Evolutionary conservation across 2,329 filamentous ascomycete genomes (phyloP).

Genomic region (Colletotrichum higginsianum): DNA sequence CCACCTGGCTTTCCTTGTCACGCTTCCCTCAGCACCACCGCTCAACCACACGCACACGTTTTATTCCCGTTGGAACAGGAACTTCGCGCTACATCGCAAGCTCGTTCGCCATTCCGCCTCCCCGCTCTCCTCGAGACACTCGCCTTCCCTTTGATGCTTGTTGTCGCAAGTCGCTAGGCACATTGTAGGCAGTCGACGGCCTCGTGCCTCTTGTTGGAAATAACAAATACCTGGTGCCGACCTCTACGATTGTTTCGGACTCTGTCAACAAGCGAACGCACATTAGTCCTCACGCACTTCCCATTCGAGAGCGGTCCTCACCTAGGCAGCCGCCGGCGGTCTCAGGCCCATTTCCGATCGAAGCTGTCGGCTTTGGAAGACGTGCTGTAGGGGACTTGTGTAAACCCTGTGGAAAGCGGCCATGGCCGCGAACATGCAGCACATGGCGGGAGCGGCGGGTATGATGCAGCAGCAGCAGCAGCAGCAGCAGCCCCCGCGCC

Average conservation of each 20-base stretch:
- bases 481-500: slow-evolving; percentile 49
- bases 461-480: slow-evolving; percentile 59
- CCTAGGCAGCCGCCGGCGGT: slow-evolving; percentile 25
- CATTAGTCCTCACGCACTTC: not conserved
- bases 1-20: slow-evolving; percentile 21
- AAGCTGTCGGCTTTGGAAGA: slow-evolving; percentile 16
- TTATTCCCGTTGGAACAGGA: not conserved
- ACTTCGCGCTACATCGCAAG: not conserved
- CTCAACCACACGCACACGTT: not conserved
- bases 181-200: slow-evolving; percentile 47
- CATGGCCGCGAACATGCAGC: slow-evolving; percentile 74
- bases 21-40: not conserved
- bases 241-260: slow-evolving; percentile 7
- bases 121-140: slow-evolving; percentile 4
- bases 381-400: slow-evolving; percentile 33
- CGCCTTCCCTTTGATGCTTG: slow-evolving; percentile 50
- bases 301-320: slow-evolving; percentile 17
- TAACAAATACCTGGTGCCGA: not conserved
- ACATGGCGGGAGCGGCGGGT: slow-evolving; percentile 65
- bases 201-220: slow-evolving; percentile 43
- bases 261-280: not conserved
- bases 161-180: slow-evolving; percentile 51
- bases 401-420: slow-evolving; percentile 55
- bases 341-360: slow-evolving; percentile 25
- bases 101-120: not conserved